Conservation (phyloP, 495 filamentous ascomycete species). For the Jackrogersella minutella region DNA sequence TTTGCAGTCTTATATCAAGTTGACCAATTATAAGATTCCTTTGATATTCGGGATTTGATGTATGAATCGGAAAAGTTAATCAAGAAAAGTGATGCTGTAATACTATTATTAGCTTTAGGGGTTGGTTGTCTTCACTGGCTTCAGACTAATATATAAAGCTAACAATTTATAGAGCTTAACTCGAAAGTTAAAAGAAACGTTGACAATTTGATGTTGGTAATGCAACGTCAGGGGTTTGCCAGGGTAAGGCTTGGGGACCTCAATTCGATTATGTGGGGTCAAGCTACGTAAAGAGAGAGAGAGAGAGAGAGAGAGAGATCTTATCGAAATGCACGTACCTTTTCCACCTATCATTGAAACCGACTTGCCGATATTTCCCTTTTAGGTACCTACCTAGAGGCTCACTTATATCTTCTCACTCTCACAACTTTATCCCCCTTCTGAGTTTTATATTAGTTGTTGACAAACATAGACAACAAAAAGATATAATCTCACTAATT, state of each 20-base stretch:
- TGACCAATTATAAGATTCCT: neutral
- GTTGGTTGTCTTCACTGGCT: neutral
- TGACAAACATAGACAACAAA: neutral
- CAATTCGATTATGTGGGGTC: constrained; percentile 19
- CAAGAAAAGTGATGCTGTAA: neutral
- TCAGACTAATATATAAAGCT: no score
- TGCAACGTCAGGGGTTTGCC: constrained; percentile 31
- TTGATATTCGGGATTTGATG: neutral
- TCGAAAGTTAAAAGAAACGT: no score
- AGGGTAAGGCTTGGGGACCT: constrained; percentile 20
- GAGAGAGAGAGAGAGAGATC: no score
- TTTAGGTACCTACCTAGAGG: constrained; percentile 5
- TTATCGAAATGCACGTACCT: neutral
- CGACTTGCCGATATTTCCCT: constrained; percentile 27
- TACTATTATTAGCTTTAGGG: no score
- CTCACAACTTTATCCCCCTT: neutral
- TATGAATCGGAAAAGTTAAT: neutral
- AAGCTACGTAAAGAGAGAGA: no score
- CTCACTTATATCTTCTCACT: constrained; percentile 6
- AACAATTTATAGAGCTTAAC: neutral
- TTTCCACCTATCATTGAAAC: constrained; percentile 12
- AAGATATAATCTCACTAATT: neutral
- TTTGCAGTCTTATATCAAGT: neutral
- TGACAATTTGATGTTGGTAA: constrained; percentile 16
- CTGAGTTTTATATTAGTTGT: constrained; percentile 1